Base-by-base conservation (phyloP, 1,284 basidiomycete genomes). In the Naganishia sp. region DNA sequence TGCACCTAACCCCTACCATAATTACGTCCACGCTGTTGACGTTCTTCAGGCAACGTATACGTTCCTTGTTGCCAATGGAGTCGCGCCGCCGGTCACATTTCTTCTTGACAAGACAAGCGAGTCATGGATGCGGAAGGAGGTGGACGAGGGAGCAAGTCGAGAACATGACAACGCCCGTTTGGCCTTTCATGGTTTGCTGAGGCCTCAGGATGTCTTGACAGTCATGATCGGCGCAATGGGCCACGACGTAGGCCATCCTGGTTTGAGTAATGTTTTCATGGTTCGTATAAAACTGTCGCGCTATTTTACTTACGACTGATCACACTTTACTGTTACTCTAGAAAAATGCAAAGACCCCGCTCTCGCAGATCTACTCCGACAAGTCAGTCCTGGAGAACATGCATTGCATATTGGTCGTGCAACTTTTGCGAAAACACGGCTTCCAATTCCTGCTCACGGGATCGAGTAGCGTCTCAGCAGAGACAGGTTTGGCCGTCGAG, bases 231-330 rank as follows among this genome's bases (percentile, higher is more conserved):
- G 91, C 4, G 92, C 93, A 43, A 92, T 96, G 71, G 94, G 94
- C 0, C 94, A 97, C 75, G 94, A 97, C 78, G 92, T 93, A 17
- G 94, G 92, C 0, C 94, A 97, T 80, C 94, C 94, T 0, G 94
- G 94, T 0, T 84, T 96, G 64, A 90, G 88, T 52, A 96, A 96
- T 75, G 82, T 86, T 7, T 96, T 95, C 79, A 90, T 96, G 90
- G 92, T 92, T 70, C 77, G 86, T 84, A 1, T 28, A 18, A 32
- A 13, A 18, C 6, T 41, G 35, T 21, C 32, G 3, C 11, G 10
- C 9, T 25, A 13, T n/a, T 32, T 3, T 3, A 10, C 10, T 4
- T 10, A 2, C 13, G 21, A 6, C 41, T 57, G 42, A 17, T 35
- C 21, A 41, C 28, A 18, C n/a, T 21, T 10, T 21, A 7, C n/a